Evolutionary conservation across 768 basidiomycete species (phyloP).

Genomic region (Tremella fuciformis): DNA sequence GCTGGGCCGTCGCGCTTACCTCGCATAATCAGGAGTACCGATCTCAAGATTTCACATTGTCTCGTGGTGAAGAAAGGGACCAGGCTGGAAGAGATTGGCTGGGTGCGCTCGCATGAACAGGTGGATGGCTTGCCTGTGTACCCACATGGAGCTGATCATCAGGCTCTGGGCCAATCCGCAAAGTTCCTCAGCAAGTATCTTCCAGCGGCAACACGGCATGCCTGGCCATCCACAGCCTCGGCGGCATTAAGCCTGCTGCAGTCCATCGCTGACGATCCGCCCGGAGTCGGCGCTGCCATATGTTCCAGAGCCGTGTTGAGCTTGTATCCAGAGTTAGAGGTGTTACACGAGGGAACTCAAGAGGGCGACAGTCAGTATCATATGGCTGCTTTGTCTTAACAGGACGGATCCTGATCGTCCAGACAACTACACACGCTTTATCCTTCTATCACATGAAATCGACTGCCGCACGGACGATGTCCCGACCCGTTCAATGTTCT

Average conservation of each 20-base stretch:
- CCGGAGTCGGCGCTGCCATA: slow-evolving; percentile 42
- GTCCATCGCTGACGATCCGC: not conserved
- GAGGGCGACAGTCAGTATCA: slow-evolving; percentile 33
- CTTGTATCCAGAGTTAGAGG: slow-evolving; percentile 27
- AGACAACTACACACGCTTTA: slow-evolving; percentile 50
- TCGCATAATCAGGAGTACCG: slow-evolving; percentile 31
- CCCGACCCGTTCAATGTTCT: not conserved
- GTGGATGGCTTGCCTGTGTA: slow-evolving; percentile 24
- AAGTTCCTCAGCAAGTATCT: slow-evolving; percentile 31
- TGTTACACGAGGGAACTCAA: slow-evolving; percentile 40
- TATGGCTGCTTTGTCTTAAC: not conserved
- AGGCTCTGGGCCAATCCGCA: slow-evolving; percentile 51
- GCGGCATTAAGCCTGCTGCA: slow-evolving; percentile 37
- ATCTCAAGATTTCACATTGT: slow-evolving; percentile 40
- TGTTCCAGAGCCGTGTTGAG: slow-evolving; percentile 36
- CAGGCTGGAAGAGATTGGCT: slow-evolving; percentile 36
- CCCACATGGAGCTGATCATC: not conserved
- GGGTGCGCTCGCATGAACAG: slow-evolving; percentile 51
- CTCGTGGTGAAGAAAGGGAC: slow-evolving; percentile 35
- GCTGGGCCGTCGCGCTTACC: not conserved
- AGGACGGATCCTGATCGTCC: not conserved
- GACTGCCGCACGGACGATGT: not conserved
- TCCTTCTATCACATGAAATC: slow-evolving; percentile 27
- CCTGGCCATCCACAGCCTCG: slow-evolving; percentile 43
- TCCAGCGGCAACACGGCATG: slow-evolving; percentile 26